Conservation (phyloP, 108 stramenopile species). For the Skeletonema marinoi region DNA sequence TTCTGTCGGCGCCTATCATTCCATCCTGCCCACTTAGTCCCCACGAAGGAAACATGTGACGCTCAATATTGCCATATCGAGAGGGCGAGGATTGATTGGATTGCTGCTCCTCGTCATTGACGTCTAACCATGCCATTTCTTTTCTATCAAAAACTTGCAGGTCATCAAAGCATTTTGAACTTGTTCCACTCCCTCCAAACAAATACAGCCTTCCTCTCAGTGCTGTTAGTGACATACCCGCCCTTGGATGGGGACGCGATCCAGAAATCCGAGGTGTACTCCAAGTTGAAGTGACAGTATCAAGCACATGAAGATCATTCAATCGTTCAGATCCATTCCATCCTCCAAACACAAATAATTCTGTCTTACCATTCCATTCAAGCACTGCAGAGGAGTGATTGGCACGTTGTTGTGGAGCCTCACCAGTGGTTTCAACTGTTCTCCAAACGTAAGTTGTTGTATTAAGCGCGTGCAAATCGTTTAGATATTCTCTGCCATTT, state of each 20-base stretch:
- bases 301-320: slow-evolving; percentile 92
- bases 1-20: slow-evolving; percentile 29
- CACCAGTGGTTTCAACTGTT: slow-evolving; percentile 72
- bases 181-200: slow-evolving; percentile 90
- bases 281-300: slow-evolving; percentile 82
- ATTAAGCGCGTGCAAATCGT: slow-evolving; percentile 87
- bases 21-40: slow-evolving; percentile 44
- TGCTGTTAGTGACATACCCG: slow-evolving; percentile 93
- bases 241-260: slow-evolving; percentile 87
- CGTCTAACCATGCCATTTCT: slow-evolving; percentile 90
- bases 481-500: slow-evolving; percentile 89
- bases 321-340: slow-evolving; percentile 89
- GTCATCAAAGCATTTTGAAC: slow-evolving; percentile 92
- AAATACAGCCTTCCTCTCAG: slow-evolving; percentile 83
- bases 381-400: slow-evolving; percentile 90
- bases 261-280: slow-evolving; percentile 70
- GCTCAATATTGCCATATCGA: not conserved
- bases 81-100: not conserved
- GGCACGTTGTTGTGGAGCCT: slow-evolving; percentile 81
- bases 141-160: slow-evolving; percentile 90
- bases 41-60: not conserved
- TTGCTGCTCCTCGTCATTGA: slow-evolving; percentile 56
- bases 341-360: slow-evolving; percentile 94
- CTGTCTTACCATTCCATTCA: slow-evolving; percentile 59
- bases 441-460: slow-evolving; percentile 81